Evolutionary conservation across 75 land plant genomes (phyloP), one percentile per base, ranked within the genome.

Genomic region (Picea sitchensis): DNA sequence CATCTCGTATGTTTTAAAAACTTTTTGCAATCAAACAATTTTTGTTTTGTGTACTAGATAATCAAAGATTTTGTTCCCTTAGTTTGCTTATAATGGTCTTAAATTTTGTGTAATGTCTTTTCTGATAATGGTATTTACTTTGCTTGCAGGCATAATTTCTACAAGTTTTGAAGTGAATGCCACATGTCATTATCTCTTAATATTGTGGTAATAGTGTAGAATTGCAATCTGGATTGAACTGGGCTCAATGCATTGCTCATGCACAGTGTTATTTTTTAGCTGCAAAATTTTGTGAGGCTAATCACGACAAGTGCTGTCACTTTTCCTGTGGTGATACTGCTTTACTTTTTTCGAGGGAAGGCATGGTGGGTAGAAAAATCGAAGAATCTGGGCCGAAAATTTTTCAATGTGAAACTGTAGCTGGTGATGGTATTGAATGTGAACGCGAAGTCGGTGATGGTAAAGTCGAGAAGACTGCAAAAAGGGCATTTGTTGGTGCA

Each of bases 401-500:
- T n/a, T 71, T 47, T 44, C 51, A 6, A 0, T 71, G 74, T 71
- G 44, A 44, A 38, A 47, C 56, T 36, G 74, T 44, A 44, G 14
- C 20, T 71, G 14, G 26, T 9, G 74, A 71, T n/a, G 23, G 74
- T 12, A 44, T 47, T 8, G 26, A 71, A n/a, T 21, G 44, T 44
- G 74, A 71, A 71, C 9, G 36, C n/a, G 74, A 71, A 71, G 54
- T 9, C 23, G 9, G 74, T n/a, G 74, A 71, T 71, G 74, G 74
- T 20, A 71, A 13, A 71, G 26, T 71, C n/a, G 74, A 71, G 62
- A 58, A 76, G 67, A 58, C 58, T 41, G 90, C 91, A 21, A 82
- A 85, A 30, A 74, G 86, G 60, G 82, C 77, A 14, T 60, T 90
- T 20, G 90, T 90, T 58, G 91, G 91, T 44, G 90, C 90, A 41